Evolutionary conservation across 257 asterid species (phyloP), one percentile per base, ranked within the genome.

Genomic region (Solanum bulbocastanum): DNA sequence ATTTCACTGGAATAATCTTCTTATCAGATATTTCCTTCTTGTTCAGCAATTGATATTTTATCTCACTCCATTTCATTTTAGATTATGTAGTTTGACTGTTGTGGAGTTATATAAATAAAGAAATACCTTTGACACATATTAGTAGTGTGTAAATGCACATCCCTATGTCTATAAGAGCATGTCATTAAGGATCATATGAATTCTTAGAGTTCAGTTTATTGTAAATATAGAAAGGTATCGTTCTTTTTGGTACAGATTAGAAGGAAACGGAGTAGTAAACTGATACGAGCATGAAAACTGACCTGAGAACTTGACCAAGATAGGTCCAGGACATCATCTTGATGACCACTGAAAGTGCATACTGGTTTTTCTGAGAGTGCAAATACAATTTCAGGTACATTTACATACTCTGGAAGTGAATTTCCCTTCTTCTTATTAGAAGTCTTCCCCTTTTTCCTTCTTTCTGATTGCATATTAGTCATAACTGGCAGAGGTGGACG

Each of bases 291-390:
- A 49, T 32, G 42, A 62, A 66, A 18, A 58, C 91, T 60, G 78
- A 89, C 91, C 91, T 87, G 83, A 56, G 89, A 89, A 44, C 69
- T 87, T 39, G 91, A 89, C 91, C 91, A 89, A 49, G 89, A 89
- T 32, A 89, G 82, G 88, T 87, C 89, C 25, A 89, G 73, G 23
- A 89, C 89, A 83, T 89, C 91, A 25, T 89, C 91, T 44, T 82
- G 83, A 46, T 89, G 91, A 33, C 91, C 91, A 27, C 20, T 58
- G 60, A 89, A 72, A 73, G 69, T 83, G 33, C 89, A 89, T 39
- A 87, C 65, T 7, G 91, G 91, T 27, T 83, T 87, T 15, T 89
- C 89, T 13, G 91, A 89, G 32, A 89, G 89, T 16, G 89, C 66
- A 83, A 89, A 89, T 10, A 89, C 89, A 25, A 82, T 69, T 23